phyloP scores from a whole-genome alignment of 2,329 filamentous ascomycete genomes.

The Penicillium sp. region DNA sequence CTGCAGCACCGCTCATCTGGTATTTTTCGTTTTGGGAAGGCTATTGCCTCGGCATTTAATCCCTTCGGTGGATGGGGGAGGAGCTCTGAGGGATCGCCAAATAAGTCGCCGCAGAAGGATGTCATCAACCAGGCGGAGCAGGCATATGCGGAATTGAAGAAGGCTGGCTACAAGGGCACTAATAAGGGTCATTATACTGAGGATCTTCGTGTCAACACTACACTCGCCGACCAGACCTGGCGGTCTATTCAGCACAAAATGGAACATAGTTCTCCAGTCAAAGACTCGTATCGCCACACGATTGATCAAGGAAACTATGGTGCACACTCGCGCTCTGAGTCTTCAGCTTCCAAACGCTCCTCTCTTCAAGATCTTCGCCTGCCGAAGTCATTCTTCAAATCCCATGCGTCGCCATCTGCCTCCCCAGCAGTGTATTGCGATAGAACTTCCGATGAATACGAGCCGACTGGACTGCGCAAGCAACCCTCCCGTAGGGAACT shows the following conservation, averaged over 20 bases:
- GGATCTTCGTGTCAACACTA: slow-evolving; percentile 18
- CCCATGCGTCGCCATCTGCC: slow-evolving; percentile 31
- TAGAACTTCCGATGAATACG: slow-evolving; percentile 27
- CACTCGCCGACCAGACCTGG: slow-evolving; percentile 37
- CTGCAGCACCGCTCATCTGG: slow-evolving; percentile 42
- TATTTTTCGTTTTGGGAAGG: slow-evolving; percentile 58
- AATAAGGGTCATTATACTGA: slow-evolving; percentile 35
- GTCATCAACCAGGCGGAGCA: slow-evolving; percentile 50
- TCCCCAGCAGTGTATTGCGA: slow-evolving; percentile 16
- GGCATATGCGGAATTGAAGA: slow-evolving; percentile 56
- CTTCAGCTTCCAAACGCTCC: slow-evolving; percentile 31
- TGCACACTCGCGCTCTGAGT: slow-evolving; percentile 19
- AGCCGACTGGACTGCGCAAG: slow-evolving; percentile 40
- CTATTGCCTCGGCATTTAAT: slow-evolving; percentile 55
- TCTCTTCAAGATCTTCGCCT: slow-evolving; percentile 40
- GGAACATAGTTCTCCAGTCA: slow-evolving; percentile 21
- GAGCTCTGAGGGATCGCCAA: slow-evolving; percentile 36
- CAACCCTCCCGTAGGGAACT: slow-evolving; percentile 58
- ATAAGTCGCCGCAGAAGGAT: slow-evolving; percentile 41
- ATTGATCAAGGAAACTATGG: not conserved
- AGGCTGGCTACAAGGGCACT: slow-evolving; percentile 50
- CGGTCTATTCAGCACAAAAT: slow-evolving; percentile 35
- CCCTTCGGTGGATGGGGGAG: slow-evolving; percentile 52
- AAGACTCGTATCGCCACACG: slow-evolving; percentile 20
- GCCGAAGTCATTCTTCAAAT: slow-evolving; percentile 33